Evolutionary conservation across 2,329 filamentous ascomycete species (phyloP).

Genomic region (Hirsutella rhossiliensis): DNA sequence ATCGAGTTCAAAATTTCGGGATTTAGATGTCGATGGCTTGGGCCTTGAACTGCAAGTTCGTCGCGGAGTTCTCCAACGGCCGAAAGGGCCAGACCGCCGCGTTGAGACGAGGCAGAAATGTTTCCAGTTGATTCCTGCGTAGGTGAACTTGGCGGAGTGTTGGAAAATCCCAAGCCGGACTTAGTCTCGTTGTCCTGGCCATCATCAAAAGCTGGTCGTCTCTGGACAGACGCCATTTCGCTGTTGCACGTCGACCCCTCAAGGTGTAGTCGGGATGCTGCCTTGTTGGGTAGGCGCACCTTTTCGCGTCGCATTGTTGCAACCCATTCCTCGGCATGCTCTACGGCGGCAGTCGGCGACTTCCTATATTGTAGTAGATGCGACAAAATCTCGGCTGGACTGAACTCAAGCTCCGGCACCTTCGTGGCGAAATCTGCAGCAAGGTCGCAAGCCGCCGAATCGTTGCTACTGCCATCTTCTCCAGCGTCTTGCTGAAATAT

Average conservation of each 20-base stretch:
- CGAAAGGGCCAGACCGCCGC: neutral
- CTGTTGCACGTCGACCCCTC: neutral
- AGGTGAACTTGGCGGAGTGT: neutral
- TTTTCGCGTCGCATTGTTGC: neutral
- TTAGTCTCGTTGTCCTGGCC: neutral
- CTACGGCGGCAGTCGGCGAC: neutral
- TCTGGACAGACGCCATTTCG: neutral
- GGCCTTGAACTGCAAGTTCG: neutral
- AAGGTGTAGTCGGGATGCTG: neutral
- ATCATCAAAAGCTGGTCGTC: neutral
- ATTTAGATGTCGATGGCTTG: neutral
- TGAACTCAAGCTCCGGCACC: constrained; percentile 35
- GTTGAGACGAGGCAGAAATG: neutral
- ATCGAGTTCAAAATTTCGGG: neutral
- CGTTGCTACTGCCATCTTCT: neutral
- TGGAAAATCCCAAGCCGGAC: neutral
- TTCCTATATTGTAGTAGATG: constrained; percentile 3
- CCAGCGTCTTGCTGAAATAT: neutral
- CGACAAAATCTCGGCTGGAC: constrained; percentile 32
- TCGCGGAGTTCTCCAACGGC: neutral
- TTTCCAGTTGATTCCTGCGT: neutral
- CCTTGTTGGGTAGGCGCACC: neutral
- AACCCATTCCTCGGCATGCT: neutral
- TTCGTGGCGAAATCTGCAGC: constrained; percentile 23
- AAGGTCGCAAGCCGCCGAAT: neutral